phyloP scores from a whole-genome alignment of 495 filamentous ascomycete species.

The Hypoxylon rickii region DNA sequence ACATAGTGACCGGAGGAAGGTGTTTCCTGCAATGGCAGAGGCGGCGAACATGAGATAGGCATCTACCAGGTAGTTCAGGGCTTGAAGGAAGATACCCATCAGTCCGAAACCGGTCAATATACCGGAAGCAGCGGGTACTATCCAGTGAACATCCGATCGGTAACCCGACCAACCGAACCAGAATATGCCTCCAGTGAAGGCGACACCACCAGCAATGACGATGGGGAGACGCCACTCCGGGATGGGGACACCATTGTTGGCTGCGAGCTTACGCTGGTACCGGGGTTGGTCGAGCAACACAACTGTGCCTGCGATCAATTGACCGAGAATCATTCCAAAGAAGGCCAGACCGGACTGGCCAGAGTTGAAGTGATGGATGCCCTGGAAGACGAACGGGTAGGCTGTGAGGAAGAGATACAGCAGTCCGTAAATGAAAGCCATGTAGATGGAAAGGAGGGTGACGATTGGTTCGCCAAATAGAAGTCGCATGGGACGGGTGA shows the following conservation, averaged over 20 bases:
- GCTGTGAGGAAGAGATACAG: constrained; percentile 83
- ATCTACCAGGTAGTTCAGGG: constrained; percentile 86
- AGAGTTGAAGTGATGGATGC: constrained; percentile 66
- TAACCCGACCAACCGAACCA: constrained; percentile 88
- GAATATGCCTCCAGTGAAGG: constrained; percentile 78
- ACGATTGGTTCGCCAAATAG: constrained; percentile 84
- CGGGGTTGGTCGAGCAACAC: constrained; percentile 69
- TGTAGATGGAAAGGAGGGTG: constrained; percentile 72
- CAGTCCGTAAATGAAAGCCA: constrained; percentile 82
- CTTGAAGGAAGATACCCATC: constrained; percentile 80
- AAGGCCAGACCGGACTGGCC: constrained; percentile 77
- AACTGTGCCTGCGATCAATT: constrained; percentile 66
- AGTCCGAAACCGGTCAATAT: constrained; percentile 62
- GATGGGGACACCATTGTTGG: constrained; percentile 73
- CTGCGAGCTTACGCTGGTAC: constrained; percentile 70
- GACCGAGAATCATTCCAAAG: constrained; percentile 79
- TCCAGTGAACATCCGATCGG: constrained; percentile 71
- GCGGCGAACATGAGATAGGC: constrained; percentile 89
- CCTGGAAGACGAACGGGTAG: constrained; percentile 78
- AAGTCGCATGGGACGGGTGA: constrained; percentile 76
- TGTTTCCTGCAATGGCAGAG: constrained; percentile 87
- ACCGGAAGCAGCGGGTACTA: constrained; percentile 77
- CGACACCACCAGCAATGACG: constrained; percentile 73
- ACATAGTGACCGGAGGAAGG: constrained; percentile 77
- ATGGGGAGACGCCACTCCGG: constrained; percentile 88